Base-by-base conservation (phyloP, 148 eudicot species). In the Vaccinium vitisidaea region DNA sequence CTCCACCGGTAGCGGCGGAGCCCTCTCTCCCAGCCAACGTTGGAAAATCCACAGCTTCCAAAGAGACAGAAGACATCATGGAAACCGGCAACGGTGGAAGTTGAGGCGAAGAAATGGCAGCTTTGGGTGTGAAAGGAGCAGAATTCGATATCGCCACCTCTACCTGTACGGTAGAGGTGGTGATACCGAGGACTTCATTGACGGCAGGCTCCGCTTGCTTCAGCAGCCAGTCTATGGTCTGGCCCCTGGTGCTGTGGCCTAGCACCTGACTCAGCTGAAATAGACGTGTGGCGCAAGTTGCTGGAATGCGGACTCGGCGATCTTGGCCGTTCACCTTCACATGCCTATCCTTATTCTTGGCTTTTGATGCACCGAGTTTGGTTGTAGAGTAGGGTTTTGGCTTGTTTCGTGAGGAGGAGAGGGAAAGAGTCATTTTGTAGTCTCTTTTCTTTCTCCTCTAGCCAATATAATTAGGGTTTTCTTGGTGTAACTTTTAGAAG, bases 141-240 rank as follows among this genome's bases (percentile, higher is more conserved):
- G 21, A 36, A 73, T 32, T 13, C 2, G 19, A 46, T 32, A 71
- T 30, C 8, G 32, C 9, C 21, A 27, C 43, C 9, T 71, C 75
- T 30, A 12, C 19, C 8, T 30, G 36, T 15, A 5, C 21, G 0
- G 39, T 1, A 69, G 39, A 11, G 39, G 36, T 12, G 74, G 74
- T 27, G 13, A 27, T 69, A 16, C 77, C 77, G 16, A 73, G 77
- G 77, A 36, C 77, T 73, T 73, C 2, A 11, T 32, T 73, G n/a
- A 73, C 77, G 4, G 77, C 49, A 3, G 77, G 77, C 11, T 73
- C 77, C 0, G 77, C 77, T 1, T 73, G 77, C 50, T 73, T 32
- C 21, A 73, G 77, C 49, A 73, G 46, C 77, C 77, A 73, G 10
- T 73, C 77, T 15, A 73, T 36, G 11, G 77, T 73, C 48, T 73